Evolutionary conservation across 345 rosid genomes (phyloP).

Genomic region (Turnera subulata): DNA sequence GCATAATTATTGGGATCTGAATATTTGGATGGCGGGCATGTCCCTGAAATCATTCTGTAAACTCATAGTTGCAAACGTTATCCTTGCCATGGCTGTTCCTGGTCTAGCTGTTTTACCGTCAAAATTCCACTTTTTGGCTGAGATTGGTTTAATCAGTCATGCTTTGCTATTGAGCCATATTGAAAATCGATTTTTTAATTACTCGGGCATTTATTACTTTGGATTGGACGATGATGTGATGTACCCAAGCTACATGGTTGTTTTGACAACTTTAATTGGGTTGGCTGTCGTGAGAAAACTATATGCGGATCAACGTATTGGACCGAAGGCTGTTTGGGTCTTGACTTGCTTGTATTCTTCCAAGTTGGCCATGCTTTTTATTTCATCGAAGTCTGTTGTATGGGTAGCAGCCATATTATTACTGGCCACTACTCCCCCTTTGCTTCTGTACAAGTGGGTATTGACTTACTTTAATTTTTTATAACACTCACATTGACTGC

Average conservation of each 20-base stretch:
- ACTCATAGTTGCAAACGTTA: conserved; percentile 69
- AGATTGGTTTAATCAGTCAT: conserved; percentile 73
- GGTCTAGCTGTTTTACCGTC: conserved; percentile 91
- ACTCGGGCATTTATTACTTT: conserved; percentile 79
- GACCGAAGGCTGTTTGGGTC: conserved; percentile 84
- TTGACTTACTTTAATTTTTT: conserved; percentile 1
- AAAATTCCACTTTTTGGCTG: conserved; percentile 69
- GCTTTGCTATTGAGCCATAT: conserved; percentile 74
- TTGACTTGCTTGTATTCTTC: conserved; percentile 86
- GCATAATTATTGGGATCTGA: conserved; percentile 97
- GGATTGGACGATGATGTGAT: conserved; percentile 94
- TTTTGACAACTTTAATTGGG: conserved; percentile 76
- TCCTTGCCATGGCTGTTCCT: conserved; percentile 85
- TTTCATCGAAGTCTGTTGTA: conserved; percentile 75
- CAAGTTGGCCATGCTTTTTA: conserved; percentile 87
- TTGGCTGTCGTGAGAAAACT: conserved; percentile 82
- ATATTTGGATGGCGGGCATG: conserved; percentile 99
- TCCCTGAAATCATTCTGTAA: conserved; percentile 87
- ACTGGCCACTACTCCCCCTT: conserved; percentile 83
- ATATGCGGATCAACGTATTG: conserved; percentile 65
- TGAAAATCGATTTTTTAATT: conserved; percentile 85
- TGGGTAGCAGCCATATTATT: conserved; percentile 84
- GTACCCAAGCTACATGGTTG: conserved; percentile 99
- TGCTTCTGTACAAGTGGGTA: conserved; percentile 87
- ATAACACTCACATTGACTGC: neutral